These are phyloP conservation scores for Aspergillus cavernicola DNA, from an alignment of 495 filamentous ascomycete species.

Conservation along the genomic window DNA sequence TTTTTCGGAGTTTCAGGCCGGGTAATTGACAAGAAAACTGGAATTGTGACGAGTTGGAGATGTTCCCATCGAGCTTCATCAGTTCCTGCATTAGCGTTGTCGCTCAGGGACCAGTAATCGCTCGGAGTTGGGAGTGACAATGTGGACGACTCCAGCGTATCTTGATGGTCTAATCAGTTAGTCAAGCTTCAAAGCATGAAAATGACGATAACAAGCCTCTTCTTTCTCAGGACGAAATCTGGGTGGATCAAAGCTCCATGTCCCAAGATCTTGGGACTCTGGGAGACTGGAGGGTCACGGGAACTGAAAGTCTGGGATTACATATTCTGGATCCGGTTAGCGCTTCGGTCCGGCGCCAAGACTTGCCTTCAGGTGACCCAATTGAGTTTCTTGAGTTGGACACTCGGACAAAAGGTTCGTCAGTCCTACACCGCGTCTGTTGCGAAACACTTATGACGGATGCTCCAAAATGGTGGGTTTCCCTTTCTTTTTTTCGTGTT, in stretches of 20 bases:
- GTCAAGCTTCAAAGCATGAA: not conserved
- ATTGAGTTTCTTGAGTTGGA: not conserved
- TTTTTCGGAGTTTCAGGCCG: conserved; percentile 8
- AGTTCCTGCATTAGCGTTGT: conserved; percentile 47
- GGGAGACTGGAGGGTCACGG: not conserved
- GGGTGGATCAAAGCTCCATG: not conserved
- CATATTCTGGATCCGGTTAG: conserved; percentile 21
- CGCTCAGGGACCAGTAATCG: conserved; percentile 12
- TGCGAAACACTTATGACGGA: conserved; percentile 4
- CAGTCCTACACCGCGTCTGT: conserved; percentile 4
- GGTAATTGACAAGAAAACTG: conserved; percentile 17
- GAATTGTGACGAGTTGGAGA: conserved; percentile 11
- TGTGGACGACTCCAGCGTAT: not conserved
- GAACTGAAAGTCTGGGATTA: conserved; percentile 8
- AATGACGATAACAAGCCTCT: not conserved
- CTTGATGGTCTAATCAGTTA: conserved; percentile 1
- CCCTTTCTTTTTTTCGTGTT: not conserved
- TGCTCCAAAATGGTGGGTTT: conserved; percentile 7
- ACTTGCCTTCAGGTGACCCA: conserved; percentile 1
- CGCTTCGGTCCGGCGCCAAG: conserved; percentile 12
- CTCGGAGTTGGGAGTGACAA: not conserved
- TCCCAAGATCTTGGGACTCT: not conserved
- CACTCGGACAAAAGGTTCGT: conserved; percentile 2
- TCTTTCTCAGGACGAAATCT: not conserved
- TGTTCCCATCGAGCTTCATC: conserved; percentile 17